These are phyloP conservation scores for Lobosporangium transversale DNA, from an alignment of 192 early-diverging fungal genomes.

Conservation along the genomic window DNA sequence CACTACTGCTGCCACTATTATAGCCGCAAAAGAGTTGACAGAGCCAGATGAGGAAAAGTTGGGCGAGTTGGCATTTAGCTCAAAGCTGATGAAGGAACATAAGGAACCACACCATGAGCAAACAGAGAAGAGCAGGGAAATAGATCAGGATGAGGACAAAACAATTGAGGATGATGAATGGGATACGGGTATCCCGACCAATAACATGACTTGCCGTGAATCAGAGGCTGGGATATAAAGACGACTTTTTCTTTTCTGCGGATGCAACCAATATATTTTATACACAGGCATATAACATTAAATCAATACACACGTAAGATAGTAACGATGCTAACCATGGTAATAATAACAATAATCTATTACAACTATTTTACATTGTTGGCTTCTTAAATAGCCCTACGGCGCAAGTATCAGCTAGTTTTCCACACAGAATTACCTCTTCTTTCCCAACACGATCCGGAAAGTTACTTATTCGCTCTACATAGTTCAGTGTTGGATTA, in stretches of 20 bases:
- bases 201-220: constrained; percentile 28
- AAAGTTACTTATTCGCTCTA: no score
- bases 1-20: neutral
- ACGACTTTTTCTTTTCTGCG: neutral
- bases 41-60: constrained; percentile 13
- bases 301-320: no score
- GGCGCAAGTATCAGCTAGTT: no score
- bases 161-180: constrained; percentile 37
- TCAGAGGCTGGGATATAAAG: constrained; percentile 27
- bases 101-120: neutral
- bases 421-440: no score
- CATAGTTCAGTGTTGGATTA: no score
- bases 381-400: no score
- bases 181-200: constrained; percentile 22
- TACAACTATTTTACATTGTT: no score
- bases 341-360: no score
- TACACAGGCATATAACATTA: no score
- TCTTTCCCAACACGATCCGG: no score
- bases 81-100: constrained; percentile 30
- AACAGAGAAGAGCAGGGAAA: neutral
- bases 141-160: constrained; percentile 5
- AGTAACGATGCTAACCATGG: no score
- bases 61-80: constrained; percentile 5
- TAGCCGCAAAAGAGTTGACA: neutral
- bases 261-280: no score